Evolutionary conservation across 140 eudicot species (phyloP), one percentile per base, ranked within the genome.

Genomic region (Flaveria floridana): DNA sequence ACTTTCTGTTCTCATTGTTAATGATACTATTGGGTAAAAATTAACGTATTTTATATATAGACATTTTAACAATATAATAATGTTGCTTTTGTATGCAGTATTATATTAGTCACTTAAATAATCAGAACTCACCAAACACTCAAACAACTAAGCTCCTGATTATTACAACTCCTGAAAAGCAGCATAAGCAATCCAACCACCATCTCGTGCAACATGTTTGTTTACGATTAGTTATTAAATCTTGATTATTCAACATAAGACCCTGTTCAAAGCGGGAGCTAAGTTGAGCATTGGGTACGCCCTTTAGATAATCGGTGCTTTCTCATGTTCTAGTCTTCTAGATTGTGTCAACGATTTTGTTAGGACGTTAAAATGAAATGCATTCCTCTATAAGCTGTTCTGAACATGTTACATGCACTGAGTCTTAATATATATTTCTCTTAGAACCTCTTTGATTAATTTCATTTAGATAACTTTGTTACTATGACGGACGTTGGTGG

Each of bases 311-410:
- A 71, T 30, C 28, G 10, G 46, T 47, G 21, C 20, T 70, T 70
- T 30, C 11, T 28, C 68, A 25, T 62, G 68, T 50, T 25, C 30
- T 1, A 1, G 18, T 30, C 3, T 53, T 34, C 13, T 70, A 70
- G 53, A 34, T 19, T 53, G 53, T 19, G 76, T 52, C 21, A 30
- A 5, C 14, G 13, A 30, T 72, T 72, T 46, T 74, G 71, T 26
- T 25, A 48, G 62, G 71, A 59, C 59, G 20, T 52, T 2, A 37
- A 26, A 34, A 14, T 66, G 68, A 67, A 51, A 37, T 53, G 61
- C 55, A 65, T 37, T 13, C 70, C 23, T 0, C 20, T 44, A 47
- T 62, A 74, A 21, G 16, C 70, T 58, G 25, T 20, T 41, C 28
- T 47, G 71, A 18, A 39, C 56, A 56, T 52, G 34, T 12, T 72